phyloP scores from a whole-genome alignment of 345 rosid species.

The Populus deltoides region DNA sequence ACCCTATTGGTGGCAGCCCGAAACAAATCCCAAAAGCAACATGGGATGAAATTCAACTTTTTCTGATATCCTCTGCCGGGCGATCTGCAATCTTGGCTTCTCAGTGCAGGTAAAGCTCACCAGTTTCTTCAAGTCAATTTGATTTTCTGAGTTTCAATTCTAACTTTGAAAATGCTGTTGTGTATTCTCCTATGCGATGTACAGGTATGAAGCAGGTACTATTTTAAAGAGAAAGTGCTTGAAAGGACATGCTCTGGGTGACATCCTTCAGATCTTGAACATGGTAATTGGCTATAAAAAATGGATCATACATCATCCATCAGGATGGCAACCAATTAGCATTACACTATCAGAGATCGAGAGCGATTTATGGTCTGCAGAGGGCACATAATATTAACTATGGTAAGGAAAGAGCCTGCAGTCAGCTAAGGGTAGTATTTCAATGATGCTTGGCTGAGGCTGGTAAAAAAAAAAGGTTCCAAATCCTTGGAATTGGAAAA shows the following conservation, averaged over 20 bases:
- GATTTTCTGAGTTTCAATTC: not conserved
- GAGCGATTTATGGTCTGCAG: not conserved
- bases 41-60: slow-evolving; percentile 64
- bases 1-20: slow-evolving; percentile 60
- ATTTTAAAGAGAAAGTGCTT: slow-evolving; percentile 55
- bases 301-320: slow-evolving; percentile 64
- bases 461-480: not conserved
- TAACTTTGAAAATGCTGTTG: not conserved
- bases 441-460: not conserved
- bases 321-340: slow-evolving; percentile 78
- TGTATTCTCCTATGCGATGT: not conserved
- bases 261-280: slow-evolving; percentile 62
- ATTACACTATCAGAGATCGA: slow-evolving; percentile 40
- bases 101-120: slow-evolving; percentile 56
- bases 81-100: slow-evolving; percentile 52
- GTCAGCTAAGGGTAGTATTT: not conserved
- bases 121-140: not conserved
- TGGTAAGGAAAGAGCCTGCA: slow-evolving; percentile 1
- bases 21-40: slow-evolving; percentile 48
- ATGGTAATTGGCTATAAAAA: slow-evolving; percentile 51
- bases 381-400: not conserved
- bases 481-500: not conserved
- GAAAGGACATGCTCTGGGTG: slow-evolving; percentile 60
- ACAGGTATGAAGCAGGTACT: slow-evolving; percentile 81
- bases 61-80: slow-evolving; percentile 54